Base-by-base conservation (phyloP, 2,329 filamentous ascomycete genomes). In the Epichloe festucae region DNA sequence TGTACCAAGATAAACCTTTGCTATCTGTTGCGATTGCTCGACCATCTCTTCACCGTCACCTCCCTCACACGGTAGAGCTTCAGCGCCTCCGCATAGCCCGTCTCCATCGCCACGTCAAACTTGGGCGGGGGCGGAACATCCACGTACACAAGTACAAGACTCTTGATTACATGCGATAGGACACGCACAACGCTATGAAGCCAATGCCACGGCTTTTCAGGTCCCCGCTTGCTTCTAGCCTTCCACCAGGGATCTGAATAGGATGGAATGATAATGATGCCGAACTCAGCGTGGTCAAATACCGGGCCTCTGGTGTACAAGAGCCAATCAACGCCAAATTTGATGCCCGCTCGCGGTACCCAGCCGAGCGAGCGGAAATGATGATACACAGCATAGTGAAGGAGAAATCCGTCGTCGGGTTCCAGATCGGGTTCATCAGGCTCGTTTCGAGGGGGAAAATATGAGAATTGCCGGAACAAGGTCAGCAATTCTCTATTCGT, bases 281-380 rank as follows among this genome's bases (percentile, higher is more conserved):
- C 90, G 63, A 96, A 98, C 63, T 97, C 89, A 21, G 93, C 93
- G 63, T 98, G 93, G 21, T 89, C 83, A 65, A 98, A 97, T 0
- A 93, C 91, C 0, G 93, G 93, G 0, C 93, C 93, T 19, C 89
- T 84, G 52, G 89, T 84, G 69, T 98, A 98, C 7, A 98, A 77
- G n/a, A 98, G 73, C 73, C 88, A 96, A 66, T 98, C 93, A 10
- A 89, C 87, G 21, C 87, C 88, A 60, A 98, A 98, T 63, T 98
- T 98, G 64, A 95, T 84, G 38, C 93, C 94, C 5, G 87, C 82
- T 14, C 94, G 84, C 0, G 94, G 85, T 1, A 96, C 88, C 91
- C 93, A 98, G 23, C 93, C 93, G 0, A 97, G 75, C 0, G 89
- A 95, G 39, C 93, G 85, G 70, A 95, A 98, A 65, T 98, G 91